Evolutionary conservation across 441 rosid species (phyloP), one percentile per base, ranked within the genome.

Genomic region (Mallotus repandus): DNA sequence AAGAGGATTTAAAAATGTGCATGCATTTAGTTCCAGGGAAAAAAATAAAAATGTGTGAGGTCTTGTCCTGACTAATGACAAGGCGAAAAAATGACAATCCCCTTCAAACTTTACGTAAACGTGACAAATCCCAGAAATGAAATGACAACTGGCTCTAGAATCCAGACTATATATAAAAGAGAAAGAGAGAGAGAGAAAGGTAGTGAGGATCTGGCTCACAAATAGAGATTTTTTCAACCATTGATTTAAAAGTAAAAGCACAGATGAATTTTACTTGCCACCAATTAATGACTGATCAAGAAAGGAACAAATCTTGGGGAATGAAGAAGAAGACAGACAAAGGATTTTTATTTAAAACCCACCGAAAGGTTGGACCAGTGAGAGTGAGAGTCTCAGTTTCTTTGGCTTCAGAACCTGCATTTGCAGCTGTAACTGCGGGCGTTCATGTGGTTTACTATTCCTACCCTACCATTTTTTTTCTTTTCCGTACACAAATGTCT

Each of bases 351-450:
- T 41, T 10, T 3, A 16, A 19, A 50, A 21, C 55, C 46, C 41
- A 63, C 62, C 66, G 56, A 75, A 70, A 56, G 35, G 65, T 29
- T 60, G 61, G 62, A 57, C 72, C 77, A 67, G 32, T 74, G 49
- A 55, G 21, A 22, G 57, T 54, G 21, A n/a, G 57, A 54, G 32
- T 56, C 54, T 69, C 62, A 10, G 29, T 56, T 70, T 54, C 41
- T 38, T 54, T 70, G 66, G 71, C 41, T 38, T 38, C 41, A 38
- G 9, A 56, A 22, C 63, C 68, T 53, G 67, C 41, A 21, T 14
- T 19, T 14, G 54, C 70, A 76, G 75, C 75, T 65, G 10, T 41
- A 64, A 46, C 79, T 52, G 52, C 75, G 70, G 75, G 66, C 50
- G 71, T 32, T 65, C 62, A 45, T 54, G 71, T 74, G 71, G 49